A percentile compares a stretch with the other conserved stretches of the same genome.
These are phyloP conservation scores for Pythium brassicae DNA, from an alignment of 352 stramenopile species.

Conservation along the genomic window DNA sequence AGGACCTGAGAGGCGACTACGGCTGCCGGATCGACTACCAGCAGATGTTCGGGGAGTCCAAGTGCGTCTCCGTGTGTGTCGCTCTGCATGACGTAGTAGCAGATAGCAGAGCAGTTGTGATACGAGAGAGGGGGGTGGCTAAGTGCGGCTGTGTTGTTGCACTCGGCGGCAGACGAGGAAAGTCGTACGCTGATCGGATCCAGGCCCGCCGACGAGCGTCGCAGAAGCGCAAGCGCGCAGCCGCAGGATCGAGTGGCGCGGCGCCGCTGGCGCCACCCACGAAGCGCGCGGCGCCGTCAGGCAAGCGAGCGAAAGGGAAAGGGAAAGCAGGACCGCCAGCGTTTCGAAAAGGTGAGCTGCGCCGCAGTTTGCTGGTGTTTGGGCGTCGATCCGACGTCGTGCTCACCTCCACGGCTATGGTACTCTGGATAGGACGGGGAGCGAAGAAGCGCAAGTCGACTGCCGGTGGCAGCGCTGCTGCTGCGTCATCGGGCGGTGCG, in stretches of 20 bases:
- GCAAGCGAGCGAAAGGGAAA: slow-evolving; percentile 2
- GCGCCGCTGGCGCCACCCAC: slow-evolving; percentile 10
- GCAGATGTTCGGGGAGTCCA: slow-evolving; percentile 68
- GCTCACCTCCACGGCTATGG: neutral
- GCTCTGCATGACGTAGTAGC: neutral
- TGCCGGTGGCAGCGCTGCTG: neutral
- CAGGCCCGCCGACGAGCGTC: slow-evolving; percentile 41
- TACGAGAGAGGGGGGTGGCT: too few relatives aligned
- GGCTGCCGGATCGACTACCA: slow-evolving; percentile 62
- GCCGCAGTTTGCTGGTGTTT: neutral
- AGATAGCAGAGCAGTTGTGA: neutral
- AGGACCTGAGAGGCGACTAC: slow-evolving; percentile 47
- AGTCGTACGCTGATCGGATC: slow-evolving; percentile 56
- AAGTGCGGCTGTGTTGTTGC: neutral
- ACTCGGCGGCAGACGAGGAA: slow-evolving; percentile 18
- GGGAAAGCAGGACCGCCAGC: neutral
- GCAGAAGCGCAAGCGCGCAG: slow-evolving; percentile 13
- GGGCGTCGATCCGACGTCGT: neutral
- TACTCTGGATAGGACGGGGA: slow-evolving; percentile 1
- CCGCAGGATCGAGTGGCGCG: slow-evolving; percentile 8
- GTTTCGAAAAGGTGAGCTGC: slow-evolving; percentile 5
- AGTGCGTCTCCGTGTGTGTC: slow-evolving; percentile 21
- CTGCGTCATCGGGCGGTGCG: neutral
- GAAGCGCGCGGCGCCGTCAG: neutral
- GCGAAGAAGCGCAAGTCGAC: slow-evolving; percentile 10